These are phyloP conservation scores for Kuraishia piskuri DNA, from an alignment of 805 yeast species.

Conservation along the genomic window DNA sequence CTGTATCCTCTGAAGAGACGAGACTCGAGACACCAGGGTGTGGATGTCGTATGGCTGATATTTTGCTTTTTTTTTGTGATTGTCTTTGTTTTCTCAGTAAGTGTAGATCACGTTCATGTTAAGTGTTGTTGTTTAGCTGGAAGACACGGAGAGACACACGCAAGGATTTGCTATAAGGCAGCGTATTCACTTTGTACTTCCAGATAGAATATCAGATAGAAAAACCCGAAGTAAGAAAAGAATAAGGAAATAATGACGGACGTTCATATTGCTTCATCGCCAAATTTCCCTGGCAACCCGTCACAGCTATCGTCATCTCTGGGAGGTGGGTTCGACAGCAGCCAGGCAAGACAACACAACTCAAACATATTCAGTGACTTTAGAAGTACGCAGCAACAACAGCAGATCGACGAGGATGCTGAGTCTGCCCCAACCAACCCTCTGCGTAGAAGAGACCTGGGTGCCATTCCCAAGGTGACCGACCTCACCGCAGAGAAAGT, in stretches of 20 bases:
- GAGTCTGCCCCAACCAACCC: slow-evolving; percentile 19
- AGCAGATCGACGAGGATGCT: slow-evolving; percentile 13
- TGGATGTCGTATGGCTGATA: no score
- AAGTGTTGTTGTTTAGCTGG: no score
- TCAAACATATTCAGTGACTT: slow-evolving; percentile 5
- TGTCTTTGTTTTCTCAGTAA: no score
- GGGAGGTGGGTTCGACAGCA: background rate
- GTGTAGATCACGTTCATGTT: no score
- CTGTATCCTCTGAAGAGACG: no score
- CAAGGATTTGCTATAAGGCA: no score
- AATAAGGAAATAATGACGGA: background rate
- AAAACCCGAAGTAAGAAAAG: background rate
- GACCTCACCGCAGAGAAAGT: slow-evolving; percentile 94
- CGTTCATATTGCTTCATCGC: slow-evolving; percentile 3
- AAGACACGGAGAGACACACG: no score
- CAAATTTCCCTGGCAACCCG: slow-evolving; percentile 1
- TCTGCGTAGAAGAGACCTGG: slow-evolving; percentile 46
- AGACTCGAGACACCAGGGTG: no score
- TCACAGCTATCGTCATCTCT: slow-evolving; percentile 4
- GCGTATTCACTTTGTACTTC: no score
- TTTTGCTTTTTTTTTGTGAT: no score
- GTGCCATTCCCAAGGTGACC: slow-evolving; percentile 74
- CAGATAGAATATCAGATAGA: background rate
- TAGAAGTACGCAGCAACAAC: slow-evolving; percentile 6
- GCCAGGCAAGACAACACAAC: slow-evolving; percentile 4